Base-by-base conservation (phyloP, 2,329 filamentous ascomycete species). In the Elsinoe arachidis region DNA sequence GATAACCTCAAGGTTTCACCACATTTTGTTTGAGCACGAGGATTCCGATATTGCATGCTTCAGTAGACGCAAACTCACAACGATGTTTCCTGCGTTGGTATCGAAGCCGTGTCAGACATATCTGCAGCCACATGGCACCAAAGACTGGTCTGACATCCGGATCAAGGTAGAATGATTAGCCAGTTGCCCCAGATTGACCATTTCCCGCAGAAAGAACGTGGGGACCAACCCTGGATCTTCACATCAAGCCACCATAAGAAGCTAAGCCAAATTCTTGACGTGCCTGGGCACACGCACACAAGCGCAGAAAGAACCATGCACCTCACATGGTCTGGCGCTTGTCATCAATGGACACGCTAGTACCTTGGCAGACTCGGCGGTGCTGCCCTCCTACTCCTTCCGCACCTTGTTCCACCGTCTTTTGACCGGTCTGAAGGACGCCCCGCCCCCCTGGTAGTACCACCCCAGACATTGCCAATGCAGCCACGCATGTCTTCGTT, bases 381-480 rank as follows among this genome's bases (percentile, higher is more conserved):
- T 26, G 10, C 12, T 46, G 39, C 39, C 26, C n/a, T 46, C 41
- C 41, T 30, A 9, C 41, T 46, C 41, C 12, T 46, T 26, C 41
- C 41, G 41, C 41, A 23, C 26, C 11, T 14, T 46, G 35, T 53
- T 39, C 49, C 49, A 53, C 49, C 34, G 49, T 35, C 49, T 53
- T 39, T 35, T 39, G 17, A 26, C 33, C 26, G 49, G 35, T 53
- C 15, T 17, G 17, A 11, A 51, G 46, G 17, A 23, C 46, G 33
- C 46, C 49, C 49, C 33, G 49, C 49, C 49, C 49, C 23, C 49
- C 49, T 37, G 49, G n/a, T 38, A 44, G 23, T 53, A 17, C 34
- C 3, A 53, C 49, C 33, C 49, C 49, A 53, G 49, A 53, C 49
- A 38, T 44, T 51, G 49, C 33, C 49, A 53, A 53, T 53, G 33